A percentile compares a stretch with the other conserved stretches of the same genome.
These are phyloP conservation scores for Monosporascus sp. DNA, from an alignment of 2,329 filamentous ascomycete genomes.

Conservation along the genomic window DNA sequence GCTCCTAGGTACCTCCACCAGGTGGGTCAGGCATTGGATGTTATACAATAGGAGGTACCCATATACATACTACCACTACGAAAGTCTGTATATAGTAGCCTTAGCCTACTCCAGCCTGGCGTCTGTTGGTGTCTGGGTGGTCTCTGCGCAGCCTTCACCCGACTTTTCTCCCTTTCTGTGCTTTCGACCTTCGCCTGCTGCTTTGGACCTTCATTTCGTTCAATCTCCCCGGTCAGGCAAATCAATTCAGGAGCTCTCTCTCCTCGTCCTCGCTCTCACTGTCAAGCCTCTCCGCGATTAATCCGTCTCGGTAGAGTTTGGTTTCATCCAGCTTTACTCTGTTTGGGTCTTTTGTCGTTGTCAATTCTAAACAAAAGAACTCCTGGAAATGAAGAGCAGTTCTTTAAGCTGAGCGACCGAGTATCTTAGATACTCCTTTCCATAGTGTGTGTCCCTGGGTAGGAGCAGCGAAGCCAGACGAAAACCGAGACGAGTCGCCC, in stretches of 20 bases:
- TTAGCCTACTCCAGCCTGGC: not conserved
- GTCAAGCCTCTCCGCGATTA: no score
- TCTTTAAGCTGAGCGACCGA: conserved; percentile 11
- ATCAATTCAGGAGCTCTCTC: not conserved
- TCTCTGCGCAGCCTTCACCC: not conserved
- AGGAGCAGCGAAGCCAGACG: conserved; percentile 5
- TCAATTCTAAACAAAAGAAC: conserved; percentile 1
- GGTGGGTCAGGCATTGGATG: no score
- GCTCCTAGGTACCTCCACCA: no score
- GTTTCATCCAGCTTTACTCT: not conserved
- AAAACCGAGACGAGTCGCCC: not conserved
- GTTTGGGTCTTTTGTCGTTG: not conserved
- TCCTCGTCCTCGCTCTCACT: no score
- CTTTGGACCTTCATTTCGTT: not conserved
- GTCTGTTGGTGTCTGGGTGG: not conserved
- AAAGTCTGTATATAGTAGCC: no score
- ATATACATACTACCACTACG: no score
- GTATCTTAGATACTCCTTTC: conserved; percentile 24
- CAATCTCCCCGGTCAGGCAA: not conserved
- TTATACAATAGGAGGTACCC: no score
- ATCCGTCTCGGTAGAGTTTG: not conserved
- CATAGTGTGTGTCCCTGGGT: conserved; percentile 1
- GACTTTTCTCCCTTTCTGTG: not conserved
- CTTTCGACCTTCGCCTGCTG: not conserved
- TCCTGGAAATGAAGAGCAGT: conserved; percentile 1